Evolutionary conservation across 257 asterid species (phyloP).

Genomic region (Fraxinus quadrangulata): DNA sequence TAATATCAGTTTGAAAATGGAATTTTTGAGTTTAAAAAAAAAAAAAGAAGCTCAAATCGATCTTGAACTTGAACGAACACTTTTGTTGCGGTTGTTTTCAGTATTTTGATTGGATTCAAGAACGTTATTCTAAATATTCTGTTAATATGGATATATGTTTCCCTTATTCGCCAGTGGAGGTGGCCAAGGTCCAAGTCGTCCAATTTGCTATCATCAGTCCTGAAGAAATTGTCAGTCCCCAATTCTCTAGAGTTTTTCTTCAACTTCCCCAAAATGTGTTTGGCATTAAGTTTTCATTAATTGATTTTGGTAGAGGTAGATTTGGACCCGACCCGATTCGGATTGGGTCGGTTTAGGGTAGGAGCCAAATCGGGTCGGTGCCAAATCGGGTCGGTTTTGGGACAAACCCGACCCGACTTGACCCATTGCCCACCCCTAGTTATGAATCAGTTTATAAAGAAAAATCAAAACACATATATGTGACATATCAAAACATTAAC

Average conservation of each 20-base stretch:
- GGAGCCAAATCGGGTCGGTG: no score
- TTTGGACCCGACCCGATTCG: no score
- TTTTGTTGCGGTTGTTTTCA: background rate
- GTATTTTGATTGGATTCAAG: background rate
- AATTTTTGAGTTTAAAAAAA: background rate
- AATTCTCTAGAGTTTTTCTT: constrained; percentile 19
- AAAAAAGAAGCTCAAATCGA: background rate
- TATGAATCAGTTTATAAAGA: no score
- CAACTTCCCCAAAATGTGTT: background rate
- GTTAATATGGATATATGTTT: constrained; percentile 76
- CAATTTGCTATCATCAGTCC: constrained; percentile 95
- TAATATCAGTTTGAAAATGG: no score
- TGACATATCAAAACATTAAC: no score
- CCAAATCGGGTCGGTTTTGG: no score
- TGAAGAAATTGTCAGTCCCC: constrained; percentile 73
- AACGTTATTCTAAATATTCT: constrained; percentile 38
- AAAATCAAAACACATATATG: no score
- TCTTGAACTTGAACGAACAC: background rate
- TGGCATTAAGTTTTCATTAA: constrained; percentile 1
- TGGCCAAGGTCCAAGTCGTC: constrained; percentile 77
- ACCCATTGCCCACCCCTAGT: no score
- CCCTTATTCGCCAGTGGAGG: constrained; percentile 95
- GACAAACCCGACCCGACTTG: no score
- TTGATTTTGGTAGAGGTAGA: constrained; percentile 52
- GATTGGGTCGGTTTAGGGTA: no score